Base-by-base conservation (phyloP, 257 asterid genomes). In the Petrea volubilis region DNA sequence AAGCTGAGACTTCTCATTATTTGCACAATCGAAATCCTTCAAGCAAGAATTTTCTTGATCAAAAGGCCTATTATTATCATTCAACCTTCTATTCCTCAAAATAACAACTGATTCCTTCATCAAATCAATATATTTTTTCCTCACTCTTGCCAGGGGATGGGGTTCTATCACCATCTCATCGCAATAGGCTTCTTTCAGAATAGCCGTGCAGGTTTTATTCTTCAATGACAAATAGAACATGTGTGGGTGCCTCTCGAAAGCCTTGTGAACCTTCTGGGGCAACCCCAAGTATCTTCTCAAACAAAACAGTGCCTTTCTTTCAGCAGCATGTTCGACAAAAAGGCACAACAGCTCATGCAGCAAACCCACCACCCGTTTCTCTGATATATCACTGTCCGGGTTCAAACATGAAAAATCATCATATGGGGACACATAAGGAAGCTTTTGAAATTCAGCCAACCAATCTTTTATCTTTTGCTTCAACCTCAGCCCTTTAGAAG, bases 201-300 rank as follows among this genome's bases (percentile, higher is more conserved):
- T 86, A 12, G 87, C 88, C 0, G 98, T 91, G 80, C 96, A 88
- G 3, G 96, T 93, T 46, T 84, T 90, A 56, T 87, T 91, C 87
- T 74, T 93, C 68, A 85, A 50, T 4, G 97, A 93, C 75, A 91
- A 47, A 66, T 93, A 86, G 61, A 93, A 93, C 46, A 89, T 82
- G 40, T 82, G 80, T 20, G 98, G 96, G 67, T 91, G 91, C 85
- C 96, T 89, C 85, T 86, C 96, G 11, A 93, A 93, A 2, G 97
- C 96, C 84, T 81, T 89, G 82, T 93, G 96, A 71, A 89, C 83
- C 77, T 89, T 91, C 77, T 93, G 98, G 0, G 98, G 98, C 77
- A 93, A 78, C 4, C 96, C 95, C 67, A 93, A 78, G 66, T 74
- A 73, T 62, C 87, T 87, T 79, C 86, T 86, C 79, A 89, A 80